phyloP scores from a whole-genome alignment of 257 asterid species.

The Fraxinus americana region DNA sequence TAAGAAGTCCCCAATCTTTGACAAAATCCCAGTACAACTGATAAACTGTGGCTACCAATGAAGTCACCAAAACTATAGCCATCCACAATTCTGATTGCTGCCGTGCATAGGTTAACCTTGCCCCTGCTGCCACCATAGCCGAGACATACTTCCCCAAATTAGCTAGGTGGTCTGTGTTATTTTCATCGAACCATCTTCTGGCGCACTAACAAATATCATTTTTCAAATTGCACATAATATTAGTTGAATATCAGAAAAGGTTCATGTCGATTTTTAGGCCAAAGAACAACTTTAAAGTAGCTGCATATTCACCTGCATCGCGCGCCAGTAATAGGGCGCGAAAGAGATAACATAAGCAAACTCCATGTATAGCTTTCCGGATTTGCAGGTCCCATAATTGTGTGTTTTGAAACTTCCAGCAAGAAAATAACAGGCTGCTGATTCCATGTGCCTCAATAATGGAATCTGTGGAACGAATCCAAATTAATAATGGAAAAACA shows the following conservation, averaged over 20 bases:
- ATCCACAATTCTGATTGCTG: constrained; percentile 60
- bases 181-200: constrained; percentile 86
- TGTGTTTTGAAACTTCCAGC: constrained; percentile 78
- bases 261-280: not conserved
- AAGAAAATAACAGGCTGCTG: constrained; percentile 80
- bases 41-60: constrained; percentile 73
- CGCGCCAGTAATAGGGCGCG: constrained; percentile 96
- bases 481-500: not conserved
- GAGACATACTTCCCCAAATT: constrained; percentile 94
- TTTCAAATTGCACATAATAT: not conserved
- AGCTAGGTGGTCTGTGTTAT: constrained; percentile 64
- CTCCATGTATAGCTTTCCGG: constrained; percentile 75
- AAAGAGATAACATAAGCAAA: constrained; percentile 89
- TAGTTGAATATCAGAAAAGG: not conserved
- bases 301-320: constrained; percentile 73
- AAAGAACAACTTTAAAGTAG: not conserved
- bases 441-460: constrained; percentile 85
- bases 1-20: constrained; percentile 90
- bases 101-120: constrained; percentile 73
- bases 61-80: constrained; percentile 67
- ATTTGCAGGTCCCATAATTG: constrained; percentile 63
- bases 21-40: constrained; percentile 96
- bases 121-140: constrained; percentile 99
- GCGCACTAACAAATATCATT: constrained; percentile 55
- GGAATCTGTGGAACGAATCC: constrained; percentile 54